Evolutionary conservation across 2,329 filamentous ascomycete genomes (phyloP), one percentile per base, ranked within the genome.

Genomic region (Eutypella sp.): DNA sequence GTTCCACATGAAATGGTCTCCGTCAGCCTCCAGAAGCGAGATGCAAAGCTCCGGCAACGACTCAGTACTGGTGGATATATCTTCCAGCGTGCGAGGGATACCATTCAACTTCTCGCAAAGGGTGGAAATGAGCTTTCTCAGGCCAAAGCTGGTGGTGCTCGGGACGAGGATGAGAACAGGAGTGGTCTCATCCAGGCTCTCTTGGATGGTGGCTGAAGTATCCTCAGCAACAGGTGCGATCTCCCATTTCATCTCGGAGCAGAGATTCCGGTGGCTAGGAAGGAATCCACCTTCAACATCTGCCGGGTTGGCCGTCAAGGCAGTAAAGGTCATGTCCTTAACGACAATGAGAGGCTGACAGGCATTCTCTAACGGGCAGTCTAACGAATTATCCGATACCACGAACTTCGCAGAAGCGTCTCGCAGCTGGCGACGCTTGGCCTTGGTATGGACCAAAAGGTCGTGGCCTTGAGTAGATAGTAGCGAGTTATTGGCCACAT

Each of bases 181-280:
- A n/a, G 42, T 40, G 25, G 8, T 31, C n/a, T 20, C 3, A 8
- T 5, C 22, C 7, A 19, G 10, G 18, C n/a, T 34, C 20, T 34
- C 20, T 11, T 41, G 22, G 20, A 33, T n/a, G 8, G 23, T 29
- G 11, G n/a, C n/a, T n/a, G n/a, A n/a, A n/a, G n/a, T n/a, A n/a
- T n/a, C n/a, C n/a, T n/a, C n/a, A n/a, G n/a, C n/a, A n/a, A n/a
- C n/a, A n/a, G n/a, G n/a, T n/a, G n/a, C n/a, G n/a, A n/a, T n/a
- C 18, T 69, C 62, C 76, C 76, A 80, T 2, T 66, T 50, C 41
- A 79, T 63, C 49, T 75, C 61, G 2, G 71, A 72, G 45, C 73
- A 76, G 1, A 80, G 62, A 18, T 72, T 72, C 25, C 68, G 71
- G 50, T 77, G 67, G 20, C 70, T 73, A 0, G 74, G 70, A 8